Percentiles rank a stretch among this genome's conserved stretches.
Evolutionary conservation across 345 rosid genomes (phyloP).

Genomic region (Aquilaria sinensis): DNA sequence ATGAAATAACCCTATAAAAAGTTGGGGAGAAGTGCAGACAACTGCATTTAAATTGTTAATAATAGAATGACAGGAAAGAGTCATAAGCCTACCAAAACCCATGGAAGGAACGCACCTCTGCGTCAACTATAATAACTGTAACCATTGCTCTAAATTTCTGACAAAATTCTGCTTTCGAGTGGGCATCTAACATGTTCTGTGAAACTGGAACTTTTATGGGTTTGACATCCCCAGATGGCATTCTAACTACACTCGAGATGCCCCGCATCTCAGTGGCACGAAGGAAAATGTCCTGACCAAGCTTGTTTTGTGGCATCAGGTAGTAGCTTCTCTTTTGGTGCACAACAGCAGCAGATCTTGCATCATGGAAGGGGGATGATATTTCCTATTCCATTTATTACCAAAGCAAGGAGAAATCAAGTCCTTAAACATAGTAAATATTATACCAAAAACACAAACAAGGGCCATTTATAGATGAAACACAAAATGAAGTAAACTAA

Average conservation of each 20-base stretch:
- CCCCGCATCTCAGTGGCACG: constrained; percentile 65
- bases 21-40: too few relatives aligned
- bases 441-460: too few relatives aligned
- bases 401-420: constrained; percentile 12
- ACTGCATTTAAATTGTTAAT: too few relatives aligned
- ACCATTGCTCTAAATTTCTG: constrained; percentile 52
- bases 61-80: too few relatives aligned
- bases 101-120: constrained; percentile 44
- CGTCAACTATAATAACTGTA: constrained; percentile 67
- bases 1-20: too few relatives aligned
- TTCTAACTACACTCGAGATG: constrained; percentile 44
- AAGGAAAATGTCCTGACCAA: constrained; percentile 88
- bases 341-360: constrained; percentile 53
- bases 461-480: background rate
- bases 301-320: constrained; percentile 86
- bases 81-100: background rate
- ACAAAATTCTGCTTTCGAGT: constrained; percentile 50
- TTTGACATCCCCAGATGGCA: constrained; percentile 91
- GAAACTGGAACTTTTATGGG: constrained; percentile 86
- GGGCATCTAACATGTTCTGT: constrained; percentile 84
- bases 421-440: background rate
- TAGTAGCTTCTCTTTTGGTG: constrained; percentile 73
- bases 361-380: constrained; percentile 36
- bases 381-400: constrained; percentile 38
- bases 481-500: constrained; percentile 12